phyloP scores from a whole-genome alignment of 225 moss, liverwort and hornwort species.

The Takakia lepidozioides region DNA sequence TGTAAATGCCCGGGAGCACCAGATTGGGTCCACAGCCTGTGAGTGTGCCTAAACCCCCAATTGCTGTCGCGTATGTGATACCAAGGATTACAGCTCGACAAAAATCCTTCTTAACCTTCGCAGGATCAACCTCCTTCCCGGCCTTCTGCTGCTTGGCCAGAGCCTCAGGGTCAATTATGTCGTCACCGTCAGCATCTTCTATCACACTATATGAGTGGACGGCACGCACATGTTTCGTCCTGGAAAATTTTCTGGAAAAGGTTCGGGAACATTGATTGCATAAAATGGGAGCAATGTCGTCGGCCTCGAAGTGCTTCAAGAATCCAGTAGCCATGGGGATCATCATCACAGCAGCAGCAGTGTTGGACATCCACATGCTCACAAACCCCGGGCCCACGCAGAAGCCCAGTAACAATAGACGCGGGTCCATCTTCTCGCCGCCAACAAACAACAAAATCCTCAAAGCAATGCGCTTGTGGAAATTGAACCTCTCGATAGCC shows the following conservation, averaged over 20 bases:
- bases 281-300: neutral
- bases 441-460: slow-evolving; percentile 4
- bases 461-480: slow-evolving; percentile 5
- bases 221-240: too few species aligned
- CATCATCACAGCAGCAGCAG: slow-evolving; percentile 4
- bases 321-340: slow-evolving; percentile 6
- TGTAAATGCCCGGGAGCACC: slow-evolving; percentile 3
- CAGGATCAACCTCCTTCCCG: too few species aligned
- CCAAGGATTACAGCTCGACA: neutral
- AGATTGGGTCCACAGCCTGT: slow-evolving; percentile 4
- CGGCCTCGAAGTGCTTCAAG: slow-evolving; percentile 5
- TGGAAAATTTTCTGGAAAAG: slow-evolving; percentile 1
- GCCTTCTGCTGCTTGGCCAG: too few species aligned
- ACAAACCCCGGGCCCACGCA: slow-evolving; percentile 7
- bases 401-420: slow-evolving; percentile 1
- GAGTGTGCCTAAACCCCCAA: slow-evolving; percentile 2
- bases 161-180: slow-evolving; percentile 6
- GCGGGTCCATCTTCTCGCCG: neutral
- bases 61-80: slow-evolving; percentile 1
- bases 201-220: too few species aligned
- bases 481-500: neutral
- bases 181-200: neutral
- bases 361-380: slow-evolving; percentile 10
- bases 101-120: slow-evolving; percentile 4
- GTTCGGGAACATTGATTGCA: slow-evolving; percentile 5